A percentile compares a stretch with the other conserved stretches of the same genome.
These are phyloP conservation scores for Aspergillus biplanus DNA, from an alignment of 495 filamentous ascomycete genomes.

Conservation along the genomic window DNA sequence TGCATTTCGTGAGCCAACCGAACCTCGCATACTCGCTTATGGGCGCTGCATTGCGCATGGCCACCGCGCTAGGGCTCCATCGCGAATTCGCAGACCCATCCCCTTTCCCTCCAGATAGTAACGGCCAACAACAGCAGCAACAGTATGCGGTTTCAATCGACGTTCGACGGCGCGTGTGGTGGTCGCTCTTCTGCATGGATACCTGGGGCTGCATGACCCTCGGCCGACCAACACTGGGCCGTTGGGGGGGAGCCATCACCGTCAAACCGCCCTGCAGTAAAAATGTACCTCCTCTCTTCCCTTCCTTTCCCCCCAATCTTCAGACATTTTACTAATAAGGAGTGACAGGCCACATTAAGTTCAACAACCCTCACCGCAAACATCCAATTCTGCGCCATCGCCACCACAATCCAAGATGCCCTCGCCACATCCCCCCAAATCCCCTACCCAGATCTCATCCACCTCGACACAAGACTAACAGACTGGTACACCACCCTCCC, in stretches of 20 bases:
- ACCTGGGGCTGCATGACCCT: constrained; percentile 77
- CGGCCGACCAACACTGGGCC: constrained; percentile 71
- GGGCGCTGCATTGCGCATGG: constrained; percentile 15
- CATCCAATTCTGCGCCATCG: constrained; percentile 72
- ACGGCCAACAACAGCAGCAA: no score
- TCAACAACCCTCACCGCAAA: constrained; percentile 60
- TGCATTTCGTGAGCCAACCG: constrained; percentile 73
- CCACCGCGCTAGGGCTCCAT: constrained; percentile 61
- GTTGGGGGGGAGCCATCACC: constrained; percentile 71
- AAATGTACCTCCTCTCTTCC: constrained; percentile 53
- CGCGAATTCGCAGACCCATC: constrained; percentile 55
- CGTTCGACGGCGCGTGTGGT: constrained; percentile 67
- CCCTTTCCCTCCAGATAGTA: no score
- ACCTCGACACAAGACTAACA: constrained; percentile 63
- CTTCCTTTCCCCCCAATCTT: no score
- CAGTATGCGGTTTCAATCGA: constrained; percentile 18
- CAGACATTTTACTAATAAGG: no score
- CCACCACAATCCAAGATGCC: constrained; percentile 69
- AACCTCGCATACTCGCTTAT: constrained; percentile 58
- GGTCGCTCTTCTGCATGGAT: constrained; percentile 76
- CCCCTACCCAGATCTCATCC: constrained; percentile 54
- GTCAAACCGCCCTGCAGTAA: constrained; percentile 22
- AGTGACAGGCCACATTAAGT: neutral
- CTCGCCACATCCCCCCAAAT: constrained; percentile 66
- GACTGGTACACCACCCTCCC: constrained; percentile 68